A percentile compares a stretch with the other conserved stretches of the same genome.
These are phyloP conservation scores for Thelonectria blattea DNA, from an alignment of 2,329 filamentous ascomycete species.

Conservation along the genomic window DNA sequence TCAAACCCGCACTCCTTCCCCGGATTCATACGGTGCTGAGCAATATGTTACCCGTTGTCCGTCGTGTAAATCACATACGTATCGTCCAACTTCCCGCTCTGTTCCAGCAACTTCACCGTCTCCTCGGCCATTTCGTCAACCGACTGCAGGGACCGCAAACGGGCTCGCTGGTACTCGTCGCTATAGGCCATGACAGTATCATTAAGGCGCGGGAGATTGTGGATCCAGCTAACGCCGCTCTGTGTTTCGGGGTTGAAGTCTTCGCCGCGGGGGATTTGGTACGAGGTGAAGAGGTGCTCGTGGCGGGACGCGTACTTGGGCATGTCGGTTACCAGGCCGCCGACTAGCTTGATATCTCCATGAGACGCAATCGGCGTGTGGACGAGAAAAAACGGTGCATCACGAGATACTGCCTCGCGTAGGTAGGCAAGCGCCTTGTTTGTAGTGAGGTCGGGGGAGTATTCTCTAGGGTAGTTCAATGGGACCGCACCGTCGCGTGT, in stretches of 20 bases:
- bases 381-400: conserved; percentile 60
- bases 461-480: conserved; percentile 57
- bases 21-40: conserved; percentile 58
- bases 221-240: conserved; percentile 52
- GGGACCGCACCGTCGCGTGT: conserved; percentile 64
- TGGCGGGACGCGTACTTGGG: conserved; percentile 56
- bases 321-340: background rate
- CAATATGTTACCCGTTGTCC: conserved; percentile 61
- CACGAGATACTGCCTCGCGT: conserved; percentile 53
- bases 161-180: conserved; percentile 48
- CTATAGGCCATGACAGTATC: conserved; percentile 42
- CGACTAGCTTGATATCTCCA: conserved; percentile 38
- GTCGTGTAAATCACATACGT: conserved; percentile 59
- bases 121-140: conserved; percentile 53
- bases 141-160: conserved; percentile 50
- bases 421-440: conserved; percentile 59
- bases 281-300: conserved; percentile 63
- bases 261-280: conserved; percentile 64
- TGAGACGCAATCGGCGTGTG: conserved; percentile 53
- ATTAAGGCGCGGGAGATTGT: conserved; percentile 43
- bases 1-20: conserved; percentile 60
- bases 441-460: conserved; percentile 59
- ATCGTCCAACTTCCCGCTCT: conserved; percentile 42
- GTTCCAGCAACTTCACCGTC: conserved; percentile 42
- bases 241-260: conserved; percentile 66